Base-by-base conservation (phyloP, 176 grass and related monocot species). In the Otatea glauca region DNA sequence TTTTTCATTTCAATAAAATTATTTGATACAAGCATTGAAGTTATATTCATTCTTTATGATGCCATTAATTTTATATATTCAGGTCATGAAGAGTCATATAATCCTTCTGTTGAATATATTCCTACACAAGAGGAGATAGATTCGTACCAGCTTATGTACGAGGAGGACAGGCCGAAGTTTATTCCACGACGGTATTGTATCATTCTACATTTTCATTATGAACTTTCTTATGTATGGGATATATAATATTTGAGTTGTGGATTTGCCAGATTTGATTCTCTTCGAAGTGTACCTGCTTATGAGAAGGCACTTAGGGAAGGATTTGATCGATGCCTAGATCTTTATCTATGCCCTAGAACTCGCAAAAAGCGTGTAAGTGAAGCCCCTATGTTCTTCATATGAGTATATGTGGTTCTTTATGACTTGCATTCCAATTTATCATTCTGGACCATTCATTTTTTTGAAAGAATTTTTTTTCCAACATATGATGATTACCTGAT, bases 41-140 rank as follows among this genome's bases (percentile, higher is more conserved):
- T 80, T 63, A 25, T 87, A 44, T 75, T 78, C 6, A 75, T 75
- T 74, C 17, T 83, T 42, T 35, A 75, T 90, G 68, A 66, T 84
- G 62, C 7, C 24, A 59, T 77, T 70, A 35, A 69, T 85, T 67
- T 85, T 11, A 49, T 50, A 63, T 77, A 74, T 94, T 75, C 66
- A 99, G 97, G 97, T 65, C 97, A 99, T 82, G 97, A 99, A 92
- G 97, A 96, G 81, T 96, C 93, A 14, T 99, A 99, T 74, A 99
- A 99, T 88, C 93, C 97, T 88, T 96, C 97, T 38, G 47, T 96
- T 25, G 97, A 99, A 87, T 99, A 91, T 72, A 84, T 99, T 81
- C 97, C 97, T 79, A 99, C 97, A 20, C 89, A 91, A 96, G 93
- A 99, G 81, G 97, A 99, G 85, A 94, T 96, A 72, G 92, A 95